These are phyloP conservation scores for Metarhizium rileyi DNA, from an alignment of 2,329 filamentous ascomycete genomes.

Conservation along the genomic window DNA sequence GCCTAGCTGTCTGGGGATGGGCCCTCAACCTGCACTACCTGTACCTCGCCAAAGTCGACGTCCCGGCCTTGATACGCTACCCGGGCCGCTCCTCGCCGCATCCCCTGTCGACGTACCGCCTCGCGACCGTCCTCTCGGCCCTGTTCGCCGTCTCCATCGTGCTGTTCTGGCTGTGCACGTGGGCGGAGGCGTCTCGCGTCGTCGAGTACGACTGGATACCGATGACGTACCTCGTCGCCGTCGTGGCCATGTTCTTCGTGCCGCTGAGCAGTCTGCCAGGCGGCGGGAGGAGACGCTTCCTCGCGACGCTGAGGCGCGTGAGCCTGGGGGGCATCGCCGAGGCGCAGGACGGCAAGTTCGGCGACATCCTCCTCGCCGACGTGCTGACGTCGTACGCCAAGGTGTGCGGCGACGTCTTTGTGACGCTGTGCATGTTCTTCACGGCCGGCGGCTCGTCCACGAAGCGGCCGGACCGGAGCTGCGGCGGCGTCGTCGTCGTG, in stretches of 20 bases:
- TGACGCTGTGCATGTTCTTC: conserved; percentile 87
- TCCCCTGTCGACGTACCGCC: conserved; percentile 75
- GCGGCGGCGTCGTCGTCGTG: conserved; percentile 69
- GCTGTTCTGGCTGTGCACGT: conserved; percentile 76
- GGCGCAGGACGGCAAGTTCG: conserved; percentile 83
- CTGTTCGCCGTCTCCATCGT: conserved; percentile 63
- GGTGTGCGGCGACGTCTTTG: conserved; percentile 80
- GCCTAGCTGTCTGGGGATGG: conserved; percentile 95
- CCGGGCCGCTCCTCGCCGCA: conserved; percentile 61
- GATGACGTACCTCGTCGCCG: conserved; percentile 67
- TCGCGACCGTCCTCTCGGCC: conserved; percentile 66
- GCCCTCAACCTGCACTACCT: conserved; percentile 86
- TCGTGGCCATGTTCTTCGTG: conserved; percentile 61
- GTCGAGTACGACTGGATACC: conserved; percentile 77
- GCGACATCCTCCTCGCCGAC: conserved; percentile 87
- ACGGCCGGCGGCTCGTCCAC: conserved; percentile 62
- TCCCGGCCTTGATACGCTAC: conserved; percentile 79
- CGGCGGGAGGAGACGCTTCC: conserved; percentile 64
- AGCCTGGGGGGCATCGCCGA: conserved; percentile 79
- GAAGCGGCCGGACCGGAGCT: conserved; percentile 68
- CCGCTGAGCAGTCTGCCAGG: conserved; percentile 61
- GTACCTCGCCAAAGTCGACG: conserved; percentile 70
- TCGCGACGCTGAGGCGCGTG: conserved; percentile 67
- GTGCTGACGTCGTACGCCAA: conserved; percentile 92
- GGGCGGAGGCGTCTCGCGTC: conserved; percentile 58